These are phyloP conservation scores for Phaeosphaeriaceae sp. DNA, from an alignment of 2,329 filamentous ascomycete species.

Conservation along the genomic window DNA sequence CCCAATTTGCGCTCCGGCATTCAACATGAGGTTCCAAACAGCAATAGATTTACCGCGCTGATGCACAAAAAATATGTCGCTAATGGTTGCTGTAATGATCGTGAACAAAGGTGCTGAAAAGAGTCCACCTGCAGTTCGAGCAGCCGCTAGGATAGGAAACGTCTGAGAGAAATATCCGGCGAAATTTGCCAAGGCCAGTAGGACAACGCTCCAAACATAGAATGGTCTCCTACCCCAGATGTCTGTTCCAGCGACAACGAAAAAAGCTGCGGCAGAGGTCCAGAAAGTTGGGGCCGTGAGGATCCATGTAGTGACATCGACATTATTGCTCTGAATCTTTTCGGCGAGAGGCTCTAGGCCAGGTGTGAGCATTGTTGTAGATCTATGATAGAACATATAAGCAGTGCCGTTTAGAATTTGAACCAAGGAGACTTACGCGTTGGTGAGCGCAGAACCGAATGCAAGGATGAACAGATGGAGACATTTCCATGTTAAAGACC, in stretches of 20 bases:
- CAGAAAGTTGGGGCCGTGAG: slow-evolving; percentile 20
- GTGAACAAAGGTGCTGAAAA: slow-evolving; percentile 19
- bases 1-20: slow-evolving; percentile 18
- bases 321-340: slow-evolving; percentile 13
- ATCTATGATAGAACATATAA: slow-evolving; percentile 6
- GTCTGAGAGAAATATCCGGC: slow-evolving; percentile 11
- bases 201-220: slow-evolving; percentile 14
- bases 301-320: slow-evolving; percentile 16
- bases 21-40: slow-evolving; percentile 19
- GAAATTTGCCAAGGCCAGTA: slow-evolving; percentile 14
- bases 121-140: slow-evolving; percentile 16
- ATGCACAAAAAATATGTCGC: slow-evolving; percentile 19
- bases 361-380: slow-evolving; percentile 17
- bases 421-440: slow-evolving; percentile 10
- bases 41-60: slow-evolving; percentile 18
- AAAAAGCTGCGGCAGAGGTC: slow-evolving; percentile 17
- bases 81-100: slow-evolving; percentile 17
- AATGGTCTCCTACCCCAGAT: slow-evolving; percentile 17
- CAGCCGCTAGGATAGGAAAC: slow-evolving; percentile 13
- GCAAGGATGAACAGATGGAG: slow-evolving; percentile 13
- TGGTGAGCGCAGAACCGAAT: slow-evolving; percentile 18
- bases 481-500: slow-evolving; percentile 12
- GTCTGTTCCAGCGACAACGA: slow-evolving; percentile 15
- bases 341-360: slow-evolving; percentile 14
- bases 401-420: not conserved